These are phyloP conservation scores for Cryptococcus floricola DNA, from an alignment of 1,284 basidiomycete genomes.

Conservation along the genomic window DNA sequence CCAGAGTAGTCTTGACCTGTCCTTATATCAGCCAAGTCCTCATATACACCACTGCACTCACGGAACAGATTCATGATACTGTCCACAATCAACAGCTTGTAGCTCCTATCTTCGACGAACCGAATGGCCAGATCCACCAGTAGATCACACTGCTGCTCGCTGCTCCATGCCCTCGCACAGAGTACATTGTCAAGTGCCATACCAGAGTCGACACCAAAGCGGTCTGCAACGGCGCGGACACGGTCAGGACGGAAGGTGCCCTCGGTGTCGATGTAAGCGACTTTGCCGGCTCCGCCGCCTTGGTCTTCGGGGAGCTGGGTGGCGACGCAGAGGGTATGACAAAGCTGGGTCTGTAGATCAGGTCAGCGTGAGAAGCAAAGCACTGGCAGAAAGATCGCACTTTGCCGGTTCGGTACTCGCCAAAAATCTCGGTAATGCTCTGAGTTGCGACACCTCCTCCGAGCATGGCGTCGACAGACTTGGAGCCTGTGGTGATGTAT, in stretches of 20 bases:
- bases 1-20: conserved; percentile 76
- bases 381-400: conserved; percentile 68
- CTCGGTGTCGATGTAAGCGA: conserved; percentile 93
- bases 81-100: conserved; percentile 58
- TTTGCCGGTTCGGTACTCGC: conserved; percentile 56
- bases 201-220: conserved; percentile 80
- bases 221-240: conserved; percentile 79
- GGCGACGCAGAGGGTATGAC: conserved; percentile 86
- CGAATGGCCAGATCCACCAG: conserved; percentile 45
- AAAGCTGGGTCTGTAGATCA: conserved; percentile 72
- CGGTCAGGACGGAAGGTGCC: conserved; percentile 92
- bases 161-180: conserved; percentile 45
- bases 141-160: conserved; percentile 46
- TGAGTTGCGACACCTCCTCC: conserved; percentile 85
- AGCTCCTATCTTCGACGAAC: conserved; percentile 49
- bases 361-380: conserved; percentile 60
- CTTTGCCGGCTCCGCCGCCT: conserved; percentile 85
- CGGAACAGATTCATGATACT: conserved; percentile 94
- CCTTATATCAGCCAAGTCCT: conserved; percentile 2
- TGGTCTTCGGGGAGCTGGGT: conserved; percentile 82
- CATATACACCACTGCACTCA: conserved; percentile 13
- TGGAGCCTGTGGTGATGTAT: conserved; percentile 81
- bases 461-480: conserved; percentile 79
- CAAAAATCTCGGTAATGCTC: conserved; percentile 69
- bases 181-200: conserved; percentile 67